Conservation (phyloP, 2,329 filamentous ascomycete species). For the Aspergillus udagawae region DNA sequence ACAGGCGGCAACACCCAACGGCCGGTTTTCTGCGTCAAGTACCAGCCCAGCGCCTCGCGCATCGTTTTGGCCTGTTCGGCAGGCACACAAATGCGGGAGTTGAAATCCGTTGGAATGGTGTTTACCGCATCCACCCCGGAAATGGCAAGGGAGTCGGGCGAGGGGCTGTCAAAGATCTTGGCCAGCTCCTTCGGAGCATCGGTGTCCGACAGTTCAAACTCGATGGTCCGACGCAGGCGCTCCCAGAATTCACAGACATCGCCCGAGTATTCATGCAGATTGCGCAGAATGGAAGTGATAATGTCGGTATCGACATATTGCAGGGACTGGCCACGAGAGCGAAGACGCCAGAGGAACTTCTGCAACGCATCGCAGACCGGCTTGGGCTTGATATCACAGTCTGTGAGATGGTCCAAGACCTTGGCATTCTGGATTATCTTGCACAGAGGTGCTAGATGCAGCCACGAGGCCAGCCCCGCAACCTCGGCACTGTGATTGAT, state of each 20-base stretch:
- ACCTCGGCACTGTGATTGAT: constrained; percentile 47
- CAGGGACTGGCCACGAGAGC: constrained; percentile 39
- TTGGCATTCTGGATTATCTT: constrained; percentile 50
- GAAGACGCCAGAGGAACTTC: constrained; percentile 49
- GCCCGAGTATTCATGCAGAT: constrained; percentile 43
- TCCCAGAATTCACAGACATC: constrained; percentile 57
- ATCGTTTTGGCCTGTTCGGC: constrained; percentile 36
- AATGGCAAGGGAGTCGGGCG: constrained; percentile 7
- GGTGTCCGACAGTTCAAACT: constrained; percentile 49
- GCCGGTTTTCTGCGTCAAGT: constrained; percentile 32
- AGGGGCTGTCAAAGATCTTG: constrained; percentile 46
- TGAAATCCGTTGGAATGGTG: constrained; percentile 34
- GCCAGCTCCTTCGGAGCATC: constrained; percentile 38
- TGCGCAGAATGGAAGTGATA: constrained; percentile 39
- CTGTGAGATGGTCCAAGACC: constrained; percentile 43
- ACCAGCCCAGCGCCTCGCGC: constrained; percentile 31
- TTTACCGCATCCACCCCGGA: constrained; percentile 28
- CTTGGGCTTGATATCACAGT: constrained; percentile 46
- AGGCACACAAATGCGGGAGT: constrained; percentile 36
- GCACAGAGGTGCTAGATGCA: constrained; percentile 58
- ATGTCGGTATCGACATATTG: constrained; percentile 40
- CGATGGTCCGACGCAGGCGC: constrained; percentile 47
- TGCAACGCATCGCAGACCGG: constrained; percentile 51
- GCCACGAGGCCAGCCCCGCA: constrained; percentile 55
- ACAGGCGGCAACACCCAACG: constrained; percentile 46